Evolutionary conservation across 768 basidiomycete genomes (phyloP).

Genomic region (Multifurca ochricompacta): DNA sequence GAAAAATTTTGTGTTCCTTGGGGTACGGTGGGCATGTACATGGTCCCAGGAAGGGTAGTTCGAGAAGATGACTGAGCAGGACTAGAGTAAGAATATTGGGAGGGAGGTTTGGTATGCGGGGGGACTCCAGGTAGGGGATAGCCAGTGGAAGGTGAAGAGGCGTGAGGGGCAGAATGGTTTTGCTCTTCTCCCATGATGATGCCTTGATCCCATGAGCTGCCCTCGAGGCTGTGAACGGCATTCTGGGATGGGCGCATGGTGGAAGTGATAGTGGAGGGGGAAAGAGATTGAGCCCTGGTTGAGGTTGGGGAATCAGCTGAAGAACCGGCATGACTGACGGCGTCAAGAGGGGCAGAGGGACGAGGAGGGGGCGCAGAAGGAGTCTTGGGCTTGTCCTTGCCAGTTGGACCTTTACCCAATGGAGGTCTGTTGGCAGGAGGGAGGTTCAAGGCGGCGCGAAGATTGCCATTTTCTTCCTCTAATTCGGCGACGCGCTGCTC

Average conservation of each 20-base stretch:
- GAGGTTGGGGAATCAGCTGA: slow-evolving; percentile 35
- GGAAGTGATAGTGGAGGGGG: slow-evolving; percentile 49
- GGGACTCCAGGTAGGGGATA: slow-evolving; percentile 14
- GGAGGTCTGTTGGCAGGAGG: slow-evolving; percentile 65
- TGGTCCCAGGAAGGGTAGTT: slow-evolving; percentile 33
- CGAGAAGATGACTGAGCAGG: slow-evolving; percentile 32
- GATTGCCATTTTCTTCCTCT: slow-evolving; percentile 72
- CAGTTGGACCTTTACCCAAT: slow-evolving; percentile 80
- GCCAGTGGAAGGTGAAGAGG: slow-evolving; percentile 32
- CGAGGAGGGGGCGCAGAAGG: slow-evolving; percentile 9
- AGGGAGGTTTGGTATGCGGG: slow-evolving; percentile 1
- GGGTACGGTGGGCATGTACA: slow-evolving; percentile 28
- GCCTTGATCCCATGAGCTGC: slow-evolving; percentile 48
- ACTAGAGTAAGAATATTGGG: slow-evolving; percentile 20
- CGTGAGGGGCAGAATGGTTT: slow-evolving; percentile 23
- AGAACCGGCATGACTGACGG: slow-evolving; percentile 18
- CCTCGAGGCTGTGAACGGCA: slow-evolving; percentile 36
- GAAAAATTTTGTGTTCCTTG: slow-evolving; percentile 34
- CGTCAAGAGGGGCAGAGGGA: slow-evolving; percentile 13
- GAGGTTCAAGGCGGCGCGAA: slow-evolving; percentile 64
- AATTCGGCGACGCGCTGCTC: slow-evolving; percentile 76
- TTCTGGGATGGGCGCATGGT: slow-evolving; percentile 32
- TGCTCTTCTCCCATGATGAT: slow-evolving; percentile 44
- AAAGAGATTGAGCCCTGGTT: slow-evolving; percentile 51
- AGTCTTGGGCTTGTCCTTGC: slow-evolving; percentile 67